phyloP scores from a whole-genome alignment of 2,329 filamentous ascomycete genomes.

The Zasmidium angulare region DNA sequence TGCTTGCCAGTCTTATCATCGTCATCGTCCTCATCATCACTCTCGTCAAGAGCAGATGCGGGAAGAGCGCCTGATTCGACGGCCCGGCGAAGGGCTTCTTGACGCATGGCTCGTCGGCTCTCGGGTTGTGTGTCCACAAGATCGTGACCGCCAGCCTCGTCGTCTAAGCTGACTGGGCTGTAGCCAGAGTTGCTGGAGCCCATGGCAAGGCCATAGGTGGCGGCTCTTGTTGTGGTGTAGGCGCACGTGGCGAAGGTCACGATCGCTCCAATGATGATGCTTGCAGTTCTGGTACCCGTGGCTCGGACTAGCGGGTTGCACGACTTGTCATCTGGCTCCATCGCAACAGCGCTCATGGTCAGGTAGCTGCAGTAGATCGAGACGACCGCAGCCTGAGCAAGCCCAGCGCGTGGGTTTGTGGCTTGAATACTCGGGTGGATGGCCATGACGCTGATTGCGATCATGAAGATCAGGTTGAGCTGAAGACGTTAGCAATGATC shows the following conservation, averaged over 20 bases:
- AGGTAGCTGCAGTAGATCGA: constrained; percentile 98
- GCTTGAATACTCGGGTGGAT: constrained; percentile 89
- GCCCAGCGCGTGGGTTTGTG: constrained; percentile 85
- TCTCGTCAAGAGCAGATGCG: constrained; percentile 80
- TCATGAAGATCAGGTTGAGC: constrained; percentile 82
- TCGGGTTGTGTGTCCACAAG: constrained; percentile 83
- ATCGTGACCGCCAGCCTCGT: constrained; percentile 75
- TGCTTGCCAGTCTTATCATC: constrained; percentile 58
- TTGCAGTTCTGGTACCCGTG: constrained; percentile 83
- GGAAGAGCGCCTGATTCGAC: constrained; percentile 91
- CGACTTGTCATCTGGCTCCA: constrained; percentile 92
- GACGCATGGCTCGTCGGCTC: constrained; percentile 83
- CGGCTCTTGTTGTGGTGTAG: constrained; percentile 94
- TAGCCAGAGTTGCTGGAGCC: constrained; percentile 61
- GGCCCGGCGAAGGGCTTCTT: constrained; percentile 83
- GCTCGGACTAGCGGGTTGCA: constrained; percentile 92
- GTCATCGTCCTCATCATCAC: constrained; percentile 63
- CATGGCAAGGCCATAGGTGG: constrained; percentile 81
- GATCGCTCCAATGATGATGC: constrained; percentile 87
- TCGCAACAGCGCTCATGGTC: constrained; percentile 95
- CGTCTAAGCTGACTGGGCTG: constrained; percentile 62
- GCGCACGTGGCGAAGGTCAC: constrained; percentile 96
- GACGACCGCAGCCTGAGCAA: constrained; percentile 97
- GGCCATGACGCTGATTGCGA: constrained; percentile 78
- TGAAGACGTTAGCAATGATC: constrained; percentile 20